Evolutionary conservation across 768 basidiomycete genomes (phyloP).

Genomic region (Lentinula guzmanii): DNA sequence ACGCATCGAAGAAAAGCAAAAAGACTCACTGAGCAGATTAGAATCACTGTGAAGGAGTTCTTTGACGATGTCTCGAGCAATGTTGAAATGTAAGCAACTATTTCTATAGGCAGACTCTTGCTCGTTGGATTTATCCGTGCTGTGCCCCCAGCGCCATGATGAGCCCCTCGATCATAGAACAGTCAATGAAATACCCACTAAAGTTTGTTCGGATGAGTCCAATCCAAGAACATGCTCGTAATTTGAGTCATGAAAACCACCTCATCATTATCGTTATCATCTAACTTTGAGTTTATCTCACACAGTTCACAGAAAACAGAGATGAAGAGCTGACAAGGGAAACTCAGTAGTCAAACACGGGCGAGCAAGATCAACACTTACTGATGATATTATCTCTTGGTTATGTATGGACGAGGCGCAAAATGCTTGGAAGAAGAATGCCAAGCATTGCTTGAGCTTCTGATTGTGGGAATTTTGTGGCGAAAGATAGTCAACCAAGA

Average conservation of each 20-base stretch:
- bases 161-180: not conserved
- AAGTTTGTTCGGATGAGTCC: conserved; percentile 67
- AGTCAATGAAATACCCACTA: conserved; percentile 24
- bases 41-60: conserved; percentile 37
- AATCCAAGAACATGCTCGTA: conserved; percentile 60
- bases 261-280: conserved; percentile 51
- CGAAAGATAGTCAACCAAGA: conserved; percentile 60
- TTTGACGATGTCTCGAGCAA: conserved; percentile 47
- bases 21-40: conserved; percentile 45
- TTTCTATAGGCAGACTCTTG: conserved; percentile 34
- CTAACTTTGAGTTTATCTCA: conserved; percentile 37
- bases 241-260: conserved; percentile 55
- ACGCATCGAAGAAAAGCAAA: not conserved
- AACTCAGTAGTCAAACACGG: not conserved
- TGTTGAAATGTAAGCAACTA: conserved; percentile 41
- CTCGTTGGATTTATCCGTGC: not conserved
- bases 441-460: conserved; percentile 77
- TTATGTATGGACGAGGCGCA: conserved; percentile 75
- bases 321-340: conserved; percentile 25
- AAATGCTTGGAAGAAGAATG: conserved; percentile 83
- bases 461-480: conserved; percentile 79
- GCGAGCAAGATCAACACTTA: conserved; percentile 21
- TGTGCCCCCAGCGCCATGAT: not conserved
- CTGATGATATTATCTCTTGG: conserved; percentile 68
- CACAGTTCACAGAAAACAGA: conserved; percentile 48